Evolutionary conservation across 2,329 filamentous ascomycete genomes (phyloP).

Genomic region (Leptographium flavum): DNA sequence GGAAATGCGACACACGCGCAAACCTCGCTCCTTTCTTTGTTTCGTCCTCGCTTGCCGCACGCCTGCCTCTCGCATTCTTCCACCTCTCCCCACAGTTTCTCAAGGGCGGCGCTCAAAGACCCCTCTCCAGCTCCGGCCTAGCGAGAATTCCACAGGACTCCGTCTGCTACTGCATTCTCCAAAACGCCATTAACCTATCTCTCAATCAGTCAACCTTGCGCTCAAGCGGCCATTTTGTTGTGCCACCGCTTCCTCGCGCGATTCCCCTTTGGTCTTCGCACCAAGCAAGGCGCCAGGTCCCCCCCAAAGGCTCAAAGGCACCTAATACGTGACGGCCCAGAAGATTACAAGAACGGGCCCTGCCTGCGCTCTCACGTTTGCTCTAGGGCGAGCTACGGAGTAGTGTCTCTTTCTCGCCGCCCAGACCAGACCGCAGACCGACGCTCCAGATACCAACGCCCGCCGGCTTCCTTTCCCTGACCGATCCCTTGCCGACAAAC

Average conservation of each 20-base stretch:
- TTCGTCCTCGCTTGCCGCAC: too few species aligned
- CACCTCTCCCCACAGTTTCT: background rate
- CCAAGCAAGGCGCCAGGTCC: background rate
- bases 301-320: background rate
- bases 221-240: background rate
- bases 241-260: slow-evolving; percentile 7
- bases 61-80: too few species aligned
- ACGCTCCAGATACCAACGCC: too few species aligned
- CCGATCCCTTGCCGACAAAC: background rate
- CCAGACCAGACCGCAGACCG: background rate
- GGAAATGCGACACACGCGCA: too few species aligned
- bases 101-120: background rate
- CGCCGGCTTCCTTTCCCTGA: too few species aligned
- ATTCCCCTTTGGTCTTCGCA: slow-evolving; percentile 9
- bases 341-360: background rate
- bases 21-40: background rate
- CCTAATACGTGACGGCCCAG: background rate
- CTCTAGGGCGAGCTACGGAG: too few species aligned
- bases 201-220: background rate
- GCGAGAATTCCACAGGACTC: background rate
- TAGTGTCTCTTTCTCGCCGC: background rate
- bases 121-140: background rate
- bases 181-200: background rate
- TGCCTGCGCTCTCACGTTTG: too few species aligned
- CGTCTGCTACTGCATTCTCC: background rate